A percentile compares a stretch with the other conserved stretches of the same genome.
These are phyloP conservation scores for Eucalyptus microcorys DNA, from an alignment of 345 rosid genomes.

Conservation along the genomic window DNA sequence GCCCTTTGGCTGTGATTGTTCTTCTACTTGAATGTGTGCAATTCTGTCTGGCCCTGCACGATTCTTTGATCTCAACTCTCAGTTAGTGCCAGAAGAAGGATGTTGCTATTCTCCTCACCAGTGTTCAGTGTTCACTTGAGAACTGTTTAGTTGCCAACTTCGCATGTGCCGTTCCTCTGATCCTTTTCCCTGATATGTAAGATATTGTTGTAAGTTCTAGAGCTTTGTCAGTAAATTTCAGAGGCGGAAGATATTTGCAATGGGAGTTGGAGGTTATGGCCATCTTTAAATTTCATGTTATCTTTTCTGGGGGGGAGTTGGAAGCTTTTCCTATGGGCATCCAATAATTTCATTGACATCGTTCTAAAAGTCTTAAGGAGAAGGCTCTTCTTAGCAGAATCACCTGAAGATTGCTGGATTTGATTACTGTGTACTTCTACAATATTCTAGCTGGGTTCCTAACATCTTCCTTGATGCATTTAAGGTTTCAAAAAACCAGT, in stretches of 20 bases:
- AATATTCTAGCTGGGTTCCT: constrained; percentile 8
- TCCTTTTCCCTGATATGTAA: background rate
- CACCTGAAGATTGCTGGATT: background rate
- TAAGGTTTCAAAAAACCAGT: constrained; percentile 88
- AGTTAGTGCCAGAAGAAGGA: background rate
- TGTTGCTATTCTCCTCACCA: background rate
- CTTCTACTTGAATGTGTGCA: background rate
- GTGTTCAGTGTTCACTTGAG: background rate
- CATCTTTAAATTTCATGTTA: background rate
- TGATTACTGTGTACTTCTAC: background rate
- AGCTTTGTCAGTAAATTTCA: background rate
- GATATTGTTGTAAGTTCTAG: background rate
- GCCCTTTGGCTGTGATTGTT: background rate
- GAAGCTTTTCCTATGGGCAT: background rate
- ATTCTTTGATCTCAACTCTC: background rate
- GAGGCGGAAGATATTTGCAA: background rate
- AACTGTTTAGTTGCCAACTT: background rate
- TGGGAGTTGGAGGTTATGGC: background rate
- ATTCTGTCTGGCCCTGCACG: background rate
- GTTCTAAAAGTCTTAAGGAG: background rate
- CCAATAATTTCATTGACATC: background rate
- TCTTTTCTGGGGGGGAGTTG: background rate
- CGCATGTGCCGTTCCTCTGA: background rate
- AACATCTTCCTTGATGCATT: constrained; percentile 13
- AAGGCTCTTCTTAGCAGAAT: background rate